These are phyloP conservation scores for Arthrobotrys sphaeroides DNA, from an alignment of 2,329 filamentous ascomycete species.

Conservation along the genomic window DNA sequence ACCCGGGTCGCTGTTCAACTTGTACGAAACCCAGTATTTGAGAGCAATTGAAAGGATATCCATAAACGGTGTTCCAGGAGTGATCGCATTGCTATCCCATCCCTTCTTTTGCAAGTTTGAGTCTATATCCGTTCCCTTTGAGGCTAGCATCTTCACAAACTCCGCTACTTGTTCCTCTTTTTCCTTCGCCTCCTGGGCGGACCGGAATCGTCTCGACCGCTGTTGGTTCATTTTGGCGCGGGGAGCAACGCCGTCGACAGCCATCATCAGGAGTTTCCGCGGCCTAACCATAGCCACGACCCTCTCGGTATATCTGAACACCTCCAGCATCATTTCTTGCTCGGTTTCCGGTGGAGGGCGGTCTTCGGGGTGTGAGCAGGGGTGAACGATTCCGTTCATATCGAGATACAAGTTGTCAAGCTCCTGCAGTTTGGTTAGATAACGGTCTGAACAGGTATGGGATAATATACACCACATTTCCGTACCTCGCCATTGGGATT, in stretches of 20 bases:
- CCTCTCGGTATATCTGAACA: slow-evolving; percentile 98
- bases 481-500: slow-evolving; percentile 87
- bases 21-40: slow-evolving; percentile 97
- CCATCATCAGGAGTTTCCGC: slow-evolving; percentile 95
- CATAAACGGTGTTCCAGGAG: slow-evolving; percentile 88
- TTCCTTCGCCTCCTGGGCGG: slow-evolving; percentile 91
- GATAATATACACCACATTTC: neutral
- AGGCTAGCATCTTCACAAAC: slow-evolving; percentile 82
- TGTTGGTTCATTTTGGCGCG: slow-evolving; percentile 99
- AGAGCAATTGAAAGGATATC: slow-evolving; percentile 88
- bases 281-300: slow-evolving; percentile 99
- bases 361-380: slow-evolving; percentile 97
- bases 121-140: slow-evolving; percentile 73
- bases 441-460: neutral
- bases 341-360: slow-evolving; percentile 89
- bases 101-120: slow-evolving; percentile 81
- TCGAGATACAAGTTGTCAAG: slow-evolving; percentile 98
- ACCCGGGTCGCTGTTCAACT: slow-evolving; percentile 93
- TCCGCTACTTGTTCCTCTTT: slow-evolving; percentile 92
- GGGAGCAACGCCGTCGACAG: slow-evolving; percentile 95
- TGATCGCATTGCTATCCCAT: slow-evolving; percentile 78
- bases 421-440: slow-evolving; percentile 65
- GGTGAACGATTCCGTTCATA: slow-evolving; percentile 99
- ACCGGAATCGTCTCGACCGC: slow-evolving; percentile 91
- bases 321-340: slow-evolving; percentile 98